Evolutionary conservation across 768 basidiomycete genomes (phyloP).

Genomic region (Trametes cubensis): DNA sequence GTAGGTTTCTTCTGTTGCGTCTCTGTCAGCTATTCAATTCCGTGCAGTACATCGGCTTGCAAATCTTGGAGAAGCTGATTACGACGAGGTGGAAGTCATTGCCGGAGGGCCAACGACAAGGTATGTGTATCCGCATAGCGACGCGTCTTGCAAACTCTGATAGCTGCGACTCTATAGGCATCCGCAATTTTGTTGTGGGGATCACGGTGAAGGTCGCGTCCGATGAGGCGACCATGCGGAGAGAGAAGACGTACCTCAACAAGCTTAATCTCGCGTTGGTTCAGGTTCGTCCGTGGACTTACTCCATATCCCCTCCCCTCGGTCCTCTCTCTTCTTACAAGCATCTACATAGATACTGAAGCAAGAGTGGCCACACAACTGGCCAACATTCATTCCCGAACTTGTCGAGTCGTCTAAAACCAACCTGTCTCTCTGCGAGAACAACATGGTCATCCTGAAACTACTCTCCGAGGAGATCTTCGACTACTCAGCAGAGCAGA

Average conservation of each 20-base stretch:
- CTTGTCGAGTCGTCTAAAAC: constrained; percentile 97
- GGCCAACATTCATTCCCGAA: constrained; percentile 97
- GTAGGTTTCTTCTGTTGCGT: constrained; percentile 42
- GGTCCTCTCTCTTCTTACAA: constrained; percentile 9
- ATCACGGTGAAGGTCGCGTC: constrained; percentile 92
- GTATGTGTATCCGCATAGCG: constrained; percentile 40
- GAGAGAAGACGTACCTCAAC: constrained; percentile 93
- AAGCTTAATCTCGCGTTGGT: constrained; percentile 97
- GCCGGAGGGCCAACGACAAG: constrained; percentile 91
- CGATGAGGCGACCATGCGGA: constrained; percentile 84
- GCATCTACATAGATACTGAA: constrained; percentile 79
- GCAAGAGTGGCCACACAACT: constrained; percentile 99
- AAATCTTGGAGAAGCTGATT: constrained; percentile 96
- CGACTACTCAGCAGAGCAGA: constrained; percentile 97
- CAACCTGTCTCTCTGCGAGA: constrained; percentile 95
- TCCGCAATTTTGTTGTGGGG: constrained; percentile 94
- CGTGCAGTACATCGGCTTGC: constrained; percentile 88
- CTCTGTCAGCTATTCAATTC: neutral
- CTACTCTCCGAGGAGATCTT: constrained; percentile 99
- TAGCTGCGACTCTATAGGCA: constrained; percentile 52
- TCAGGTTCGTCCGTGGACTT: constrained; percentile 54
- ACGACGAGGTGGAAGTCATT: constrained; percentile 94
- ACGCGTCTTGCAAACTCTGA: neutral
- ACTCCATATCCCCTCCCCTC: neutral
- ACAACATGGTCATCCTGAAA: constrained; percentile 99